Percentiles rank a stretch among this genome's conserved stretches.
These are phyloP conservation scores for Cryptosporidium meleagridis DNA, from an alignment of 169 alveolate species.

Conservation along the genomic window DNA sequence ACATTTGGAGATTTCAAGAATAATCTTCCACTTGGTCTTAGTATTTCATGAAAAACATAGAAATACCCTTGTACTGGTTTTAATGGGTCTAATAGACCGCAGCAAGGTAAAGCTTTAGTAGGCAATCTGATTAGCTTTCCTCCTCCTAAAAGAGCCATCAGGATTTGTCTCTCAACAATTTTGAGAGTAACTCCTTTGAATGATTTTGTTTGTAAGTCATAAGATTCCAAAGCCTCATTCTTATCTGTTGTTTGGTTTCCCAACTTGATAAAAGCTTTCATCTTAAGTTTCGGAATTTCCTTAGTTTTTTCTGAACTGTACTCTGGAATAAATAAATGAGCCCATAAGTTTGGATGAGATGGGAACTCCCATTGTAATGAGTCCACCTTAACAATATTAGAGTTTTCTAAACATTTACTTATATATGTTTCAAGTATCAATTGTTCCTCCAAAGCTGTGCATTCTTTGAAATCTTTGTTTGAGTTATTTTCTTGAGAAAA, in stretches of 20 bases:
- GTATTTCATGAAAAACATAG: constrained; percentile 66
- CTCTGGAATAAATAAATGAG: constrained; percentile 12
- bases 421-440: constrained; percentile 44
- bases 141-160: constrained; percentile 68
- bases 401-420: constrained; percentile 52
- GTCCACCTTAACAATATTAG: constrained; percentile 10
- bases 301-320: neutral
- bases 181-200: constrained; percentile 45
- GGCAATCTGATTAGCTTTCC: constrained; percentile 59
- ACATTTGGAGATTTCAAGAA: constrained; percentile 45
- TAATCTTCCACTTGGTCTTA: constrained; percentile 73
- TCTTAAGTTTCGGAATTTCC: neutral
- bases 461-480: neutral
- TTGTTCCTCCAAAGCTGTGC: constrained; percentile 2
- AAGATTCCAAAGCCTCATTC: neutral
- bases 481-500: neutral
- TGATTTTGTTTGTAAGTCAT: constrained; percentile 19
- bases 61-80: constrained; percentile 68
- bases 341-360: constrained; percentile 67
- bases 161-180: constrained; percentile 63
- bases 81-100: constrained; percentile 64
- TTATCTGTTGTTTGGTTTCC: neutral
- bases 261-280: constrained; percentile 9
- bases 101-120: constrained; percentile 54
- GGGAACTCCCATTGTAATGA: constrained; percentile 69